A percentile compares a stretch with the other conserved stretches of the same genome.
phyloP scores from a whole-genome alignment of 129 eudicot genomes.

The Deinandra increscens region DNA sequence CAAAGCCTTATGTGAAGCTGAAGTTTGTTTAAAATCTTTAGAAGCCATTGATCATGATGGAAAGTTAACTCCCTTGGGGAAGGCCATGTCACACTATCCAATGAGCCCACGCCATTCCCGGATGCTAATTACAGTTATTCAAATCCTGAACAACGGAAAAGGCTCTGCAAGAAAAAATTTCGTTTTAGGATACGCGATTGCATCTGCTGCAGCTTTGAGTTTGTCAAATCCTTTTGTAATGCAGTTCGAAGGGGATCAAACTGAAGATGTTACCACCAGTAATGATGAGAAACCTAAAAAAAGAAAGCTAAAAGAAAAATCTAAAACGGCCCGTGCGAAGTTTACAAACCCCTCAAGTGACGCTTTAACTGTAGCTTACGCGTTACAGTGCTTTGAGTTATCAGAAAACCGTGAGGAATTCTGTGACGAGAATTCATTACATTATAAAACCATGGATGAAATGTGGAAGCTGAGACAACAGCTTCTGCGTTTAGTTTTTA shows the following conservation, averaged over 20 bases:
- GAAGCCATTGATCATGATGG: conserved; percentile 76
- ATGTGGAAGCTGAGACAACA: conserved; percentile 90
- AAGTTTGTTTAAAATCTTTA: conserved; percentile 70
- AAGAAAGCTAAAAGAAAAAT: conserved; percentile 58
- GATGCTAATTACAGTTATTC: conserved; percentile 85
- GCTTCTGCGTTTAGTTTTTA: conserved; percentile 68
- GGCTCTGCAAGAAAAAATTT: conserved; percentile 45
- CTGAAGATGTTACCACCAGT: conserved; percentile 20
- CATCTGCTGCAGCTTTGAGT: conserved; percentile 96
- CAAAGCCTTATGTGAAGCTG: conserved; percentile 64
- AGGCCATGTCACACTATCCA: conserved; percentile 88
- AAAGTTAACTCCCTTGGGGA: conserved; percentile 67
- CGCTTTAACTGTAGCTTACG: conserved; percentile 70
- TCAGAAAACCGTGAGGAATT: conserved; percentile 50
- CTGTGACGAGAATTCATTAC: conserved; percentile 55
- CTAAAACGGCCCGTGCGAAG: conserved; percentile 50
- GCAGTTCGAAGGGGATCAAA: conserved; percentile 48
- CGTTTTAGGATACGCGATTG: conserved; percentile 74
- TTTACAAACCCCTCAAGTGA: conserved; percentile 76
- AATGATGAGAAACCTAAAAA: conserved; percentile 48
- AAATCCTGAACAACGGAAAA: conserved; percentile 50
- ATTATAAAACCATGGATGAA: conserved; percentile 84
- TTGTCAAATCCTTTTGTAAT: conserved; percentile 74
- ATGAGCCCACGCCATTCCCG: conserved; percentile 98
- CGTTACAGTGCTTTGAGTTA: conserved; percentile 74